These are phyloP conservation scores for Ramalina intermedia DNA, from an alignment of 495 filamentous ascomycete species.

Conservation along the genomic window DNA sequence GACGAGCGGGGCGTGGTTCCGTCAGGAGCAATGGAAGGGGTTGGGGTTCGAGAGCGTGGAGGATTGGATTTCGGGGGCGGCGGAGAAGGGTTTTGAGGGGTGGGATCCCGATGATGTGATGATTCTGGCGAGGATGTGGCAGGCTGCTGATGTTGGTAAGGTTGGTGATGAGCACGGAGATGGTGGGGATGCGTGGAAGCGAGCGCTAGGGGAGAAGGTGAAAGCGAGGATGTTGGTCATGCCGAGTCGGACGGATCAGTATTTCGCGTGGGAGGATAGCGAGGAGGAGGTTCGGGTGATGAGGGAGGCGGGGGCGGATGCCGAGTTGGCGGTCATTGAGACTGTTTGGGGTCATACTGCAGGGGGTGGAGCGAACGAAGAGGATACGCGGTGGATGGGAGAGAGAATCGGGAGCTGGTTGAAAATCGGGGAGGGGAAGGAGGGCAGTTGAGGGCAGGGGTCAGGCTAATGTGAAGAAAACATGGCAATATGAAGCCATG, in stretches of 20 bases:
- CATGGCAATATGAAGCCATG: too few species aligned
- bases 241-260: slow-evolving; percentile 30
- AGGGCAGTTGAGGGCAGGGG: too few species aligned
- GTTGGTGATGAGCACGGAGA: slow-evolving; percentile 7
- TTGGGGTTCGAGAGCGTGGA: slow-evolving; percentile 22
- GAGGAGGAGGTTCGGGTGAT: slow-evolving; percentile 27
- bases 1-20: slow-evolving; percentile 28
- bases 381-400: slow-evolving; percentile 27
- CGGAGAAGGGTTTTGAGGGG: slow-evolving; percentile 17
- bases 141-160: slow-evolving; percentile 26
- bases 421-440: neutral
- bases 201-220: slow-evolving; percentile 22
- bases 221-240: slow-evolving; percentile 28
- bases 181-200: slow-evolving; percentile 21
- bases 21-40: slow-evolving; percentile 23
- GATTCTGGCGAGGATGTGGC: slow-evolving; percentile 29
- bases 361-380: slow-evolving; percentile 25
- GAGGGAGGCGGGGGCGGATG: slow-evolving; percentile 24
- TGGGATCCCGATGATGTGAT: slow-evolving; percentile 33
- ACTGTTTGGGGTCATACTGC: slow-evolving; percentile 35
- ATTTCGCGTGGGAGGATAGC: slow-evolving; percentile 29
- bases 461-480: too few species aligned
- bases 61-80: slow-evolving; percentile 21
- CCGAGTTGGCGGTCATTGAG: slow-evolving; percentile 24
- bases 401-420: slow-evolving; percentile 17